A percentile compares a stretch with the other conserved stretches of the same genome.
phyloP scores from a whole-genome alignment of 2,329 filamentous ascomycete species.

The Macrophomina phaseolina region DNA sequence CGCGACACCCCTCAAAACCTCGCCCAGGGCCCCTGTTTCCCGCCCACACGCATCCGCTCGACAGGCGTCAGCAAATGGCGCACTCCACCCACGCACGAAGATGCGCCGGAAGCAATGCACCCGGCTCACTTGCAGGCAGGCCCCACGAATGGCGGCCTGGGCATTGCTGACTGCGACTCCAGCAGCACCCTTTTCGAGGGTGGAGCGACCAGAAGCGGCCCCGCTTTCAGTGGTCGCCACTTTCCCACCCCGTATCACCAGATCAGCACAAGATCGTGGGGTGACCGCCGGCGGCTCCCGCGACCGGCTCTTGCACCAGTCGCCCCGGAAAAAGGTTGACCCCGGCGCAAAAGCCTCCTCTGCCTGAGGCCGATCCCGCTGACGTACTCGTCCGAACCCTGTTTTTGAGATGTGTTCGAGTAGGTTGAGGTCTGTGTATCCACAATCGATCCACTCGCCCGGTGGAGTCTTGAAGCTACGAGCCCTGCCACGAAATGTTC shows the following conservation, averaged over 20 bases:
- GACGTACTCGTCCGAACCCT: background rate
- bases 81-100: constrained; percentile 14
- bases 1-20: constrained; percentile 10
- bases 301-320: constrained; percentile 5
- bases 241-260: constrained; percentile 12
- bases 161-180: background rate
- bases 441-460: background rate
- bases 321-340: constrained; percentile 1
- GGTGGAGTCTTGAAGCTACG: background rate
- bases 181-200: background rate
- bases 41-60: background rate
- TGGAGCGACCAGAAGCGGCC: constrained; percentile 12
- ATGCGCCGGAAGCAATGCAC: background rate
- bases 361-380: background rate
- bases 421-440: background rate
- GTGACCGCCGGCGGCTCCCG: constrained; percentile 22
- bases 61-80: no score
- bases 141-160: background rate
- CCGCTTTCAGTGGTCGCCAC: background rate
- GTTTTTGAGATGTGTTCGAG: background rate
- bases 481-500: background rate
- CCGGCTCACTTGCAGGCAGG: background rate
- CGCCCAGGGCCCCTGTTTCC: background rate
- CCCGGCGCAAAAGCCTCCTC: background rate
- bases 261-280: constrained; percentile 23